Evolutionary conservation across 140 eudicot species (phyloP).

Genomic region (Cichorium intybus): DNA sequence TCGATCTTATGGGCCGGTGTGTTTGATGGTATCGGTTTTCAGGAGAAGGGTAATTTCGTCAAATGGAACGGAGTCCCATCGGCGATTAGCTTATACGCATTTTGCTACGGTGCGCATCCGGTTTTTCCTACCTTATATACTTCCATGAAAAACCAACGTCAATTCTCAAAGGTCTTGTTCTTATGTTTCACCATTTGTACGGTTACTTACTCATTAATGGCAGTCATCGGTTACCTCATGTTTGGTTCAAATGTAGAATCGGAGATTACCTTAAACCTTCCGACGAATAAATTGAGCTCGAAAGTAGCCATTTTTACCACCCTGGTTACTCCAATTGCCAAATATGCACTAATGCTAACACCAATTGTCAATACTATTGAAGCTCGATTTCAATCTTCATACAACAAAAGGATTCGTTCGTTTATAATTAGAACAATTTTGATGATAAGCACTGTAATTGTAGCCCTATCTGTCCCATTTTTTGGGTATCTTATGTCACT

Average conservation of each 20-base stretch:
- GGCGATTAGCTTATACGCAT: slow-evolving; percentile 62
- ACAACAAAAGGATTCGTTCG: slow-evolving; percentile 27
- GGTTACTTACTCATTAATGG: slow-evolving; percentile 54
- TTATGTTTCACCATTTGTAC: slow-evolving; percentile 57
- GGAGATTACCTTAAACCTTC: slow-evolving; percentile 75
- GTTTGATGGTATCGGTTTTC: slow-evolving; percentile 65
- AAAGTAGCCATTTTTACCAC: slow-evolving; percentile 70
- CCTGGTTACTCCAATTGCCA: slow-evolving; percentile 66
- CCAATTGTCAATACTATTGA: slow-evolving; percentile 58
- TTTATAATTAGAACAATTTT: slow-evolving; percentile 32
- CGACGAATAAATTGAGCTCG: slow-evolving; percentile 47
- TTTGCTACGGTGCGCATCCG: slow-evolving; percentile 84
- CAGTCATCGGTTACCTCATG: slow-evolving; percentile 73
- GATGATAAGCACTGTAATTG: slow-evolving; percentile 42
- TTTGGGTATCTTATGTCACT: slow-evolving; percentile 58
- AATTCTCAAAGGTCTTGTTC: slow-evolving; percentile 68
- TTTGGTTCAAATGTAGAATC: slow-evolving; percentile 55
- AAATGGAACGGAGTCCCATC: slow-evolving; percentile 58
- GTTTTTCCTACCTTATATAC: slow-evolving; percentile 73
- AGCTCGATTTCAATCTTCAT: slow-evolving; percentile 30
- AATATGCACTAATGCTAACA: slow-evolving; percentile 73
- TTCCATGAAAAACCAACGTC: slow-evolving; percentile 57
- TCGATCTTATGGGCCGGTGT: slow-evolving; percentile 64
- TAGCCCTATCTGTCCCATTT: slow-evolving; percentile 49
- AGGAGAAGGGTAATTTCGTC: slow-evolving; percentile 44